Evolutionary conservation across 805 yeast genomes (phyloP).

Genomic region (Hanseniaspora singularis): DNA sequence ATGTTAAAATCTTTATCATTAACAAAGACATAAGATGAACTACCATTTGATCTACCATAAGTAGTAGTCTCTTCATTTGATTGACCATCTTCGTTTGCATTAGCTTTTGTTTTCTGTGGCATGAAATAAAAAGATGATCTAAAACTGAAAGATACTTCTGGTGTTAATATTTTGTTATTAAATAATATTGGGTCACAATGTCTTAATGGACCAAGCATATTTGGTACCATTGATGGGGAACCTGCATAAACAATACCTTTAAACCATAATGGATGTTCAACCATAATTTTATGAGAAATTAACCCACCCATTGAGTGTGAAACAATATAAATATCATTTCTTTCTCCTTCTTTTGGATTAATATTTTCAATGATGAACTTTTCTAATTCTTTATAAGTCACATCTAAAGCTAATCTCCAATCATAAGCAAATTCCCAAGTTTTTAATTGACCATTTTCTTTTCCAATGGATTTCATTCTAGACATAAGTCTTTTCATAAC

Average conservation of each 20-base stretch:
- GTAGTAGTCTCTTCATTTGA: constrained; percentile 26
- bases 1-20: constrained; percentile 44
- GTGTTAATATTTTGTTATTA: constrained; percentile 61
- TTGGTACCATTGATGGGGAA: constrained; percentile 70
- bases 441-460: constrained; percentile 43
- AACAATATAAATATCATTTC: constrained; percentile 52
- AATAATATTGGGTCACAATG: constrained; percentile 70
- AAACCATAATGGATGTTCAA: constrained; percentile 51
- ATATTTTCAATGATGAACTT: constrained; percentile 38
- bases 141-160: constrained; percentile 79
- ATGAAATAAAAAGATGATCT: constrained; percentile 69
- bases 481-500: constrained; percentile 51
- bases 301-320: constrained; percentile 96
- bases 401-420: constrained; percentile 69
- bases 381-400: constrained; percentile 41
- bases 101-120: constrained; percentile 32
- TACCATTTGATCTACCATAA: constrained; percentile 3
- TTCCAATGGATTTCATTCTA: constrained; percentile 29
- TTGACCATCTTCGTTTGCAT: constrained; percentile 40
- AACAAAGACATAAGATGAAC: constrained; percentile 33
- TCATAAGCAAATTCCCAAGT: constrained; percentile 81
- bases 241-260: constrained; percentile 75
- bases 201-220: constrained; percentile 74
- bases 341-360: constrained; percentile 31
- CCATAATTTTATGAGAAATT: constrained; percentile 68